A percentile compares a stretch with the other conserved stretches of the same genome.
Evolutionary conservation across 768 basidiomycete genomes (phyloP).

Genomic region (Mrakia hoshinonis): DNA sequence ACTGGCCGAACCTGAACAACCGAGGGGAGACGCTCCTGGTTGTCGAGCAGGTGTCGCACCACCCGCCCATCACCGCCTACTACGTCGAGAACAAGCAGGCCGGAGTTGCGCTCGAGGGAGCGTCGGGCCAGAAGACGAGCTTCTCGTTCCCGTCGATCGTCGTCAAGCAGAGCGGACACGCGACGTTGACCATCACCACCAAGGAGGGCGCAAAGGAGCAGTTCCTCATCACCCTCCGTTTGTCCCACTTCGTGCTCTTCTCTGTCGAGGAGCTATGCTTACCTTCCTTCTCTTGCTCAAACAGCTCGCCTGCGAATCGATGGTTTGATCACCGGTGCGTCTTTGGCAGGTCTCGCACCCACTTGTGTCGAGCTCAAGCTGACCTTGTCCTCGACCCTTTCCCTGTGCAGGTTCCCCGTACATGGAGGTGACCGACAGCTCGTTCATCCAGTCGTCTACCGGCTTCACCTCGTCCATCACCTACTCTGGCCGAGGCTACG

Average conservation of each 20-base stretch:
- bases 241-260: slow-evolving; percentile 19
- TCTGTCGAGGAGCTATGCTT: background rate
- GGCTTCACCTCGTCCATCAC: slow-evolving; percentile 51
- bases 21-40: slow-evolving; percentile 74
- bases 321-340: slow-evolving; percentile 44
- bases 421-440: slow-evolving; percentile 77
- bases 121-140: slow-evolving; percentile 78
- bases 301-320: slow-evolving; percentile 74
- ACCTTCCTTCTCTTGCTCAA: background rate
- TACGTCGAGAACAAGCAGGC: slow-evolving; percentile 72
- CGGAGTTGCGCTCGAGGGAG: slow-evolving; percentile 68
- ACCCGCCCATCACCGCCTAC: slow-evolving; percentile 48
- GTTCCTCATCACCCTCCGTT: slow-evolving; percentile 79
- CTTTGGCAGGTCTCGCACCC: background rate
- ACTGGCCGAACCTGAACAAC: slow-evolving; percentile 65
- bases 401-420: slow-evolving; percentile 18
- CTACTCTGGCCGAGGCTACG: slow-evolving; percentile 50
- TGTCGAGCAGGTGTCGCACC: slow-evolving; percentile 85
- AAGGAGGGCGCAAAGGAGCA: slow-evolving; percentile 54
- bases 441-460: slow-evolving; percentile 62
- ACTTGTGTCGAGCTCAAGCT: background rate
- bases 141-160: slow-evolving; percentile 60
- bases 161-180: slow-evolving; percentile 94
- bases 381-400: background rate
- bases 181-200: slow-evolving; percentile 61